These are phyloP conservation scores for Vanrija pseudolonga DNA, from an alignment of 1,284 basidiomycete genomes.

Conservation along the genomic window DNA sequence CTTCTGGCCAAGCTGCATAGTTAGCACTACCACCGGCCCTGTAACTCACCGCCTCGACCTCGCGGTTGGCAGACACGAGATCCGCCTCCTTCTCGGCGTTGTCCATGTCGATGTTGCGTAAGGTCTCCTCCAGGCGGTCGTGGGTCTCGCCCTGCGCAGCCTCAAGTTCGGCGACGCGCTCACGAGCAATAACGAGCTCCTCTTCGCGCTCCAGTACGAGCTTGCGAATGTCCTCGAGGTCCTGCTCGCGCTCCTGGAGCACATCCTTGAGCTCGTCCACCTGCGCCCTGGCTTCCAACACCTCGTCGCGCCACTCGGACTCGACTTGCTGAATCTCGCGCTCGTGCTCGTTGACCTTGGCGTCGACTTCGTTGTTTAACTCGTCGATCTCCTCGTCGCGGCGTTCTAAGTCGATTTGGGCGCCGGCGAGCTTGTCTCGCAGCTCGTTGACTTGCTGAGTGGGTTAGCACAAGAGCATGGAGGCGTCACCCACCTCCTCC, in stretches of 20 bases:
- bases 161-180: slow-evolving; percentile 41
- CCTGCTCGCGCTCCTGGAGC: slow-evolving; percentile 36
- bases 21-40: slow-evolving; percentile 1
- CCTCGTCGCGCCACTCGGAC: slow-evolving; percentile 45
- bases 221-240: slow-evolving; percentile 37
- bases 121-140: slow-evolving; percentile 44
- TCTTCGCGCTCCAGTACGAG: slow-evolving; percentile 36
- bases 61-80: slow-evolving; percentile 58
- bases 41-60: slow-evolving; percentile 60
- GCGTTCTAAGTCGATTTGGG: slow-evolving; percentile 45
- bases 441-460: slow-evolving; percentile 41
- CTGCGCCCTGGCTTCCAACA: slow-evolving; percentile 41
- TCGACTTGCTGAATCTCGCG: slow-evolving; percentile 44
- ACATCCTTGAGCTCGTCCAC: slow-evolving; percentile 48
- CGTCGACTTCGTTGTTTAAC: slow-evolving; percentile 47
- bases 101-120: slow-evolving; percentile 43
- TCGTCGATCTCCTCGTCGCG: slow-evolving; percentile 49
- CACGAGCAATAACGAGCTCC: slow-evolving; percentile 28
- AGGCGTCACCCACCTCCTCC: slow-evolving; percentile 22
- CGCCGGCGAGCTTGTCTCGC: slow-evolving; percentile 44
- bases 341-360: slow-evolving; percentile 42
- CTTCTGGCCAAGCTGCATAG: slow-evolving; percentile 37
- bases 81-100: slow-evolving; percentile 46
- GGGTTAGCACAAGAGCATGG: slow-evolving; percentile 17
- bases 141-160: slow-evolving; percentile 37